These are phyloP conservation scores for Pseudogymnoascus destructans DNA, from an alignment of 2,329 filamentous ascomycete genomes.

Conservation along the genomic window DNA sequence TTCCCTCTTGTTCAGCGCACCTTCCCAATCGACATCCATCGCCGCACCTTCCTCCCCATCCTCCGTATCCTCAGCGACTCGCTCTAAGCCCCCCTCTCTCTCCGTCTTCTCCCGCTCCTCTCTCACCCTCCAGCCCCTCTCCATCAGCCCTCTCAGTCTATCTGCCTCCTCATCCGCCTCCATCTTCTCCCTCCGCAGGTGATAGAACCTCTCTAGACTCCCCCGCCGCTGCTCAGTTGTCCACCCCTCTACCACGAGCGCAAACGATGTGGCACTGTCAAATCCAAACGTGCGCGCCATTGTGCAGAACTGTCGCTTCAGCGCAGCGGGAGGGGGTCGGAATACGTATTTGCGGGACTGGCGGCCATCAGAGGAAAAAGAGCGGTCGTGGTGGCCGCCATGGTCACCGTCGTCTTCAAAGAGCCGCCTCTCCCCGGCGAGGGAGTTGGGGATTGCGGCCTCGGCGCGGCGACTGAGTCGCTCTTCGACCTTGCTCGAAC, in stretches of 20 bases:
- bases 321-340: conserved; percentile 58
- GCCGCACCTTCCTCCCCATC: not conserved
- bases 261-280: conserved; percentile 66
- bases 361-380: conserved; percentile 14
- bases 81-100: not conserved
- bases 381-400: conserved; percentile 27
- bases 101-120: not conserved
- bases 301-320: conserved; percentile 72
- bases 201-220: conserved; percentile 72
- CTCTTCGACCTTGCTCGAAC: conserved; percentile 82
- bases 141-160: not conserved
- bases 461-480: conserved; percentile 62
- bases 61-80: not conserved
- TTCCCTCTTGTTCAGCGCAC: not conserved
- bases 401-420: conserved; percentile 31
- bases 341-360: conserved; percentile 26
- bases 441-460: conserved; percentile 16
- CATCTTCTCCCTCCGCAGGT: conserved; percentile 33
- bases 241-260: conserved; percentile 79
- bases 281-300: conserved; percentile 78
- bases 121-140: not conserved
- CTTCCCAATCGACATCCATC: not conserved
- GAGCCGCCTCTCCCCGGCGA: conserved; percentile 19
- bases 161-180: conserved; percentile 1
- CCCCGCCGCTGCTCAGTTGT: conserved; percentile 69